Evolutionary conservation across 164 flowering plant species (phyloP), one percentile per base, ranked within the genome.

Genomic region (Euptelea pleiosperma): DNA sequence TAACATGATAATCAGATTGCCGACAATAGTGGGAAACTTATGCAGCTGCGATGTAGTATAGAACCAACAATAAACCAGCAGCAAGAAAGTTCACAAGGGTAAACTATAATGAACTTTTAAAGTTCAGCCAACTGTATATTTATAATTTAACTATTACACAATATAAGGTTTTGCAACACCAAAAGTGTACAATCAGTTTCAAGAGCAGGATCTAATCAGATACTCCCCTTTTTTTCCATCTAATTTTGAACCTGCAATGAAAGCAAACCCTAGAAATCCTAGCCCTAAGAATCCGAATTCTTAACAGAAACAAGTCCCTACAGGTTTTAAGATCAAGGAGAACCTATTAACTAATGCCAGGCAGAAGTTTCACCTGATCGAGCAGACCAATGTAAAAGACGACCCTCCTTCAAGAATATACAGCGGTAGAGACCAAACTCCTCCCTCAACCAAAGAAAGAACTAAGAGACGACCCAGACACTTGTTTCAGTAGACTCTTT

Each of bases 191-290:
- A 30, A 44, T 19, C 40, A 39, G 31, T 67, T 59, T 45, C 57
- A 48, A 40, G 10, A 34, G 56, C 57, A 61, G 51, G 53, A 61
- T 47, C 19, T 10, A 55, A 30, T 30, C n/a, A 8, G 49, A 33
- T 37, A 4, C 30, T 1, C 26, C 14, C 8, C 35, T 4, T 3
- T 47, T 25, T 36, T 28, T 54, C 26, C 31, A 35, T 35, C 30
- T 24, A 14, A 43, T 52, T 42, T 11, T 14, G 3, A 40, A 14
- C 60, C 53, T 49, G 65, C 57, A 33, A 55, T 34, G 34, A 58
- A 45, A 57, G 37, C 61, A 49, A 43, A 48, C 44, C 40, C 61
- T 49, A 62, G 37, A 53, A 36, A 61, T 25, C 36, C 62, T 50
- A 51, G 8, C 36, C 37, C 57, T 37, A 10, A 33, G 31, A 34